These are phyloP conservation scores for Cucurbita moschata DNA, from an alignment of 306 rosid species.

Conservation along the genomic window DNA sequence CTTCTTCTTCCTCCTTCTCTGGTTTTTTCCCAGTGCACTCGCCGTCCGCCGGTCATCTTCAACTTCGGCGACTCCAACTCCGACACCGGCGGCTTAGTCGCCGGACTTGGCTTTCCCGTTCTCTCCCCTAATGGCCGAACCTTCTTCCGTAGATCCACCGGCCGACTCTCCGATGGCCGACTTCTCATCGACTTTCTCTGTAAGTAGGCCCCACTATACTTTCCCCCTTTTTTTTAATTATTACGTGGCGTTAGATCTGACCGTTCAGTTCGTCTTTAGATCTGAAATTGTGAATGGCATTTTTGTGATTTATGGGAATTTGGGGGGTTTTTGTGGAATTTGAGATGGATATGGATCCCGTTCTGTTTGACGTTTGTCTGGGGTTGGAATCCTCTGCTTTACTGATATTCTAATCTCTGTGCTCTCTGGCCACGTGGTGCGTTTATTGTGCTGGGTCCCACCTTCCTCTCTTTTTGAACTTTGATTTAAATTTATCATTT, in stretches of 20 bases:
- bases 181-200: constrained; percentile 70
- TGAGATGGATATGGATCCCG: neutral
- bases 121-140: constrained; percentile 66
- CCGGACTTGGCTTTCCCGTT: constrained; percentile 79
- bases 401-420: neutral
- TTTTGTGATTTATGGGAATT: neutral
- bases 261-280: neutral
- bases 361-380: neutral
- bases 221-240: too few species aligned
- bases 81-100: constrained; percentile 83
- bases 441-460: neutral
- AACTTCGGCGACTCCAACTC: constrained; percentile 95
- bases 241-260: neutral
- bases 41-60: constrained; percentile 32
- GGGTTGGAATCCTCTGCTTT: neutral
- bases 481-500: neutral
- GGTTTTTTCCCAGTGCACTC: constrained; percentile 7
- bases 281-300: neutral
- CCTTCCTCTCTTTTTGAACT: neutral
- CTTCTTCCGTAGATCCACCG: constrained; percentile 70
- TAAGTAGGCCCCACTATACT: constrained; percentile 12
- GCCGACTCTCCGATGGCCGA: constrained; percentile 81
- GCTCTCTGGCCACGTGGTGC: neutral
- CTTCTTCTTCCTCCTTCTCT: neutral
- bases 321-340: neutral